Base-by-base conservation (phyloP, 2,329 filamentous ascomycete genomes). In the Phoma sp. region DNA sequence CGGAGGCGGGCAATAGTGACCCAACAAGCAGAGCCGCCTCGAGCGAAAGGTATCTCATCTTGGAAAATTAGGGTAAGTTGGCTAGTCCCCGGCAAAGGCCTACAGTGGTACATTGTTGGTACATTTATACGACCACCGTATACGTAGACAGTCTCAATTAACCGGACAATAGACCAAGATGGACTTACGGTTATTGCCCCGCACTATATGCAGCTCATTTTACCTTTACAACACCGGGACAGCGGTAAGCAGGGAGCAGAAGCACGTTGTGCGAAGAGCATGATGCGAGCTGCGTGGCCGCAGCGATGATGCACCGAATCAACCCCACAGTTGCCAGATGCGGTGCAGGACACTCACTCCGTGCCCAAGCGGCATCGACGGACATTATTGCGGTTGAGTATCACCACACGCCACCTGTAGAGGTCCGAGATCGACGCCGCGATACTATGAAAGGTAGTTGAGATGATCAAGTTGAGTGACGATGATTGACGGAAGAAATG, bases 401-500 rank as follows among this genome's bases (percentile, higher is more conserved):
- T 33, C 22, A 22, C 13, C 35, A 27, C 2, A 2, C 25, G 7
- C 13, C 35, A 13, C 37, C 24, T 18, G 33, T 27, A 11, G n/a
- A n/a, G n/a, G 37, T 8, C 24, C n/a, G 8, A 35, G 46, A 46
- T 50, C 32, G 52, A 42, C 41, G 6, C 6, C 22, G n/a, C 18
- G 13, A 24, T 43, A 18, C 52, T 13, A 25, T 22, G 18, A 33
- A 36, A 27, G 18, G 13, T 55, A 32, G 13, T 33, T 10, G 14
- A 24, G 11, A 7, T 39, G 36, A 27, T 25, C 5, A n/a, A 29
- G 22, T 47, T 22, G 37, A 22, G 27, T 11, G 35, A 43, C 45
- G 64, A 55, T 43, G 37, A 68, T 68, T 68, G 65, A 62, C 55
- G 65, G 65, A 67, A 68, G 62, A 68, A 63, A 52, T 61, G 44